A percentile compares a stretch with the other conserved stretches of the same genome.
Conservation (phyloP, 2,329 filamentous ascomycete genomes). For the Kalmusia sp. region DNA sequence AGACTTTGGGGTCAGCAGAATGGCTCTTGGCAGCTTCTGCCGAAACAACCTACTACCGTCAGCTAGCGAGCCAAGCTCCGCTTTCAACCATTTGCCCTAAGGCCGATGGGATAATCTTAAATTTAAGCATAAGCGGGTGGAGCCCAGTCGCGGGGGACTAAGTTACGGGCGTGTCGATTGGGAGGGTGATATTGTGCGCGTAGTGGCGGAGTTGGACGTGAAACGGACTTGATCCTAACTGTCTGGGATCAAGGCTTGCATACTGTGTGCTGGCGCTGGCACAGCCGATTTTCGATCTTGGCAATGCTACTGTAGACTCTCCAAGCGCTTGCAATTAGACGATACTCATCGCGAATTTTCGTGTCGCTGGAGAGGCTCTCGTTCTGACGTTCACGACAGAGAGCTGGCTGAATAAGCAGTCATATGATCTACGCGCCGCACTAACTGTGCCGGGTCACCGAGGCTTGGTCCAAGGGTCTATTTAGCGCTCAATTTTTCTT, state of each 20-base stretch:
- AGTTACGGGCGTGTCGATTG: background rate
- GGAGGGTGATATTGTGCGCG: background rate
- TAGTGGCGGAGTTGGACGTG: background rate
- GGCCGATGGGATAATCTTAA: background rate
- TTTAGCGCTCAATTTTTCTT: constrained; percentile 3
- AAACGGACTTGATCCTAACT: background rate
- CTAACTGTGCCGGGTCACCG: background rate
- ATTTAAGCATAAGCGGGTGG: background rate
- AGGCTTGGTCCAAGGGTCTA: background rate
- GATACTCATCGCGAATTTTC: too few species aligned
- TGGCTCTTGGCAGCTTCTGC: background rate
- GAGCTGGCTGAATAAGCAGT: background rate
- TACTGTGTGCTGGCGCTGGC: background rate
- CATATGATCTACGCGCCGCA: background rate
- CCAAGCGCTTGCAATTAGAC: too few species aligned
- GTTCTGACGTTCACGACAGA: too few species aligned
- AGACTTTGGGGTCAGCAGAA: too few species aligned
- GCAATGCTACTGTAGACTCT: background rate
- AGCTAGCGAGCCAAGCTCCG: background rate
- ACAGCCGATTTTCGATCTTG: background rate
- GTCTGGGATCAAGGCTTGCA: background rate
- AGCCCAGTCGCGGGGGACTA: background rate
- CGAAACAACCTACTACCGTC: background rate
- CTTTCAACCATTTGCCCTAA: too few species aligned
- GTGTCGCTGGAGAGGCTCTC: too few species aligned